phyloP scores from a whole-genome alignment of 1,284 basidiomycete species.

The Sanghuangporus sanghuang region DNA sequence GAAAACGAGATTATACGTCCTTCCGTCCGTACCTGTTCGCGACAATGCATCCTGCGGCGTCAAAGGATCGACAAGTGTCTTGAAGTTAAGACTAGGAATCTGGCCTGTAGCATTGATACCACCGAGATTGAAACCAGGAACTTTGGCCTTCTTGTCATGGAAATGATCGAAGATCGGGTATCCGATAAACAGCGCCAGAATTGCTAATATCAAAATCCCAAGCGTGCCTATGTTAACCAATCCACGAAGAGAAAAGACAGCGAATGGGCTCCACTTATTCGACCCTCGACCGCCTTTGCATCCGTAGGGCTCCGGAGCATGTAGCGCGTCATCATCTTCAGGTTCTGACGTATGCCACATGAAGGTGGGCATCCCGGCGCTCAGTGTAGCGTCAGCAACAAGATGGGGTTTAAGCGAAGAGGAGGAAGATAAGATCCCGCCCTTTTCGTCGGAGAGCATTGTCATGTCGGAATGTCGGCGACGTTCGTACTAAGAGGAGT shows the following conservation, averaged over 20 bases:
- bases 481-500: slow-evolving; percentile 16
- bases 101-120: slow-evolving; percentile 38
- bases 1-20: slow-evolving; percentile 79
- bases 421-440: slow-evolving; percentile 4
- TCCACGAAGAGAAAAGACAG: slow-evolving; percentile 25
- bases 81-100: slow-evolving; percentile 31
- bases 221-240: slow-evolving; percentile 24
- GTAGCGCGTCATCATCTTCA: slow-evolving; percentile 24
- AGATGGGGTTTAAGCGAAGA: slow-evolving; percentile 9
- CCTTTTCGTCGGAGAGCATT: slow-evolving; percentile 4
- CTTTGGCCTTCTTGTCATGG: slow-evolving; percentile 19
- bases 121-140: slow-evolving; percentile 30
- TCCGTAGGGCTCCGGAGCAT: slow-evolving; percentile 17
- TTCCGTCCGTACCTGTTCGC: slow-evolving; percentile 63
- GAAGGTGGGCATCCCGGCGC: slow-evolving; percentile 16
- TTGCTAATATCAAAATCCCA: slow-evolving; percentile 15
- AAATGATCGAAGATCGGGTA: slow-evolving; percentile 23
- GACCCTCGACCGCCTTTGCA: not conserved
- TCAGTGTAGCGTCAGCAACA: slow-evolving; percentile 16
- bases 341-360: slow-evolving; percentile 22
- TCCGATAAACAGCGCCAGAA: slow-evolving; percentile 21
- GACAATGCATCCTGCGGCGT: slow-evolving; percentile 54
- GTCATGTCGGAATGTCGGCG: not conserved
- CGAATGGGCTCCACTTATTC: slow-evolving; percentile 13
- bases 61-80: slow-evolving; percentile 55